Evolutionary conservation across 2,329 filamentous ascomycete genomes (phyloP), one percentile per base, ranked within the genome.

Genomic region (Cladosporium austrohemisphaericum): DNA sequence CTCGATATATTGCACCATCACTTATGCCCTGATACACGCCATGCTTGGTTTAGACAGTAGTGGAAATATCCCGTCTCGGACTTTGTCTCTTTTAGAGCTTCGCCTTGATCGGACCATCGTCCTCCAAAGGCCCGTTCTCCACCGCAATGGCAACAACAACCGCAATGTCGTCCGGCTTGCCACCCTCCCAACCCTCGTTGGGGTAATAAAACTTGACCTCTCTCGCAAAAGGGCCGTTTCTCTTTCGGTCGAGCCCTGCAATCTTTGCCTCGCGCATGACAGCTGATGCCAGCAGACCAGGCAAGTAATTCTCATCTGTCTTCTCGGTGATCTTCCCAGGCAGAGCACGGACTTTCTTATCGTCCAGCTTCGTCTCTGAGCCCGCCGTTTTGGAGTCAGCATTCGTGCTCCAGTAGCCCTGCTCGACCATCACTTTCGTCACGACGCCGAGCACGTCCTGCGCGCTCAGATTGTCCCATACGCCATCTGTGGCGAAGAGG

Each of bases 121-220:
- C 46, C 5, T 45, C 54, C 29, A 14, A 18, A n/a, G 32, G 33
- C 41, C 36, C 53, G 46, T 84, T 80, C 57, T 91, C 84, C 7
- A 88, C 82, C 1, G 88, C 88, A 23, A 95, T 74, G 25, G 84
- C 81, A 11, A 91, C 84, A 43, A 98, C 75, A 4, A 89, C 89
- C 61, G 89, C 92, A 52, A 98, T 96, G 68, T 98, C 93, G 65
- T 98, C 93, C 16, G 94, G 81, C 69, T 98, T 98, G 45, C 93
- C 93, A 51, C 93, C 93, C 51, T 83, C 83, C 81, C 88, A 98
- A 51, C 83, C 81, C 68, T 97, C 92, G 29, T 84, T 76, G 0
- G 93, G 92, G 59, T 88, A 95, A 63, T 87, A 84, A 63, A 84
- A 87, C 65, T 93, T 88, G 16, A 96, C 89, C 68, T 96, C 90